Evolutionary conservation across 305 asterid species (phyloP), one percentile per base, ranked within the genome.

Genomic region (Fraxinus nigra): DNA sequence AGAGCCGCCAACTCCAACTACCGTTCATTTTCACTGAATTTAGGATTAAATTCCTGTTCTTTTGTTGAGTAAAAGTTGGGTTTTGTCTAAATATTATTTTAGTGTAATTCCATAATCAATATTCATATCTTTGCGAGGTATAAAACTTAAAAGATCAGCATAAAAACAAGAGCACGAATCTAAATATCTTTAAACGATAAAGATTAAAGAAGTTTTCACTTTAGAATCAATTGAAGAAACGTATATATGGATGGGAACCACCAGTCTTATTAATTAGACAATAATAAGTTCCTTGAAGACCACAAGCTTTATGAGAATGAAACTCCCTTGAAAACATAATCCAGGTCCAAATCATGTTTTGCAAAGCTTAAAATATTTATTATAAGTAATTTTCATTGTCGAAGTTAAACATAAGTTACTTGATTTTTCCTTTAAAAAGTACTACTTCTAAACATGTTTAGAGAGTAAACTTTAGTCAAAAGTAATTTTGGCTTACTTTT

Each of bases 131-230:
- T 69, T 32, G 75, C 75, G 6, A 32, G 75, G 22, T 32, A 63
- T 10, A 63, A 63, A 63, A 24, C 72, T 77, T 54, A 85, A 81
- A 82, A 73, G 18, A 63, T 18, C 80, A 34, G 32, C 83, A 65
- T 86, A 9, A 79, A 76, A 77, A 81, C 56, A 76, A 85, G 81
- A 77, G 84, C 80, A 83, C 20, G 87, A 79, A 85, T 87, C 86
- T 72, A 20, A 80, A 30, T 30, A 32, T 70, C 48, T 87, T 90
- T 83, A 65, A 81, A 78, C 80, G 38, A 67, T 30, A 54, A 82
- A 81, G 80, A 83, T 20, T 20, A 76, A 86, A 83, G 85, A 82
- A 78, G 48, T 73, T 81, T 61, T 78, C 76, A 80, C 88, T 87
- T 89, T 83, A 75, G 86, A 77, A 78, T 84, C 70, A 79, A 74